Evolutionary conservation across 2,329 filamentous ascomycete species (phyloP).

Genomic region (Paraphaeosphaeria minitans): DNA sequence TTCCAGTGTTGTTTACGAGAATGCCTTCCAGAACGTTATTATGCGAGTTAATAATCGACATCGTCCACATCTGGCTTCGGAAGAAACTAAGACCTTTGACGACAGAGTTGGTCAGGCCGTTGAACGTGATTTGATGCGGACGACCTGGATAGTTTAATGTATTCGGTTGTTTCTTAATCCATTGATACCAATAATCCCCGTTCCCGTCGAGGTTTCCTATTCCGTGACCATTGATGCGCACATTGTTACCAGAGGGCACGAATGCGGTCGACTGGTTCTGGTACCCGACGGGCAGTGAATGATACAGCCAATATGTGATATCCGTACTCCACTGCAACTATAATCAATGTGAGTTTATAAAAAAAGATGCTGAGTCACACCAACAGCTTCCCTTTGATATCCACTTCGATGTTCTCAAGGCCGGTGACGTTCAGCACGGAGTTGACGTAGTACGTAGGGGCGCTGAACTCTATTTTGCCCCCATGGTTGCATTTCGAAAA

Average conservation of each 20-base stretch:
- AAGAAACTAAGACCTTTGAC: constrained; percentile 58
- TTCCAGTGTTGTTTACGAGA: constrained; percentile 55
- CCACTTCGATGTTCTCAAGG: constrained; percentile 32
- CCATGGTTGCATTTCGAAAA: constrained; percentile 29
- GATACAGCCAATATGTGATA: constrained; percentile 23
- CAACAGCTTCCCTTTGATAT: constrained; percentile 30
- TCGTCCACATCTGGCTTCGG: constrained; percentile 65
- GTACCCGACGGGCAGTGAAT: constrained; percentile 21
- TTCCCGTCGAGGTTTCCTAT: constrained; percentile 63
- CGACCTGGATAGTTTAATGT: constrained; percentile 45
- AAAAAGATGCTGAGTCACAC: constrained; percentile 9
- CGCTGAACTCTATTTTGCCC: constrained; percentile 28
- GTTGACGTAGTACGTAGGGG: constrained; percentile 32
- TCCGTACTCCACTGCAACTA: constrained; percentile 17
- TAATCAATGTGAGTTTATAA: background rate
- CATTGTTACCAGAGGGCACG: constrained; percentile 54
- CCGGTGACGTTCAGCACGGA: constrained; percentile 28
- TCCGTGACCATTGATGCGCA: constrained; percentile 56
- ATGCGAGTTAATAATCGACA: constrained; percentile 58
- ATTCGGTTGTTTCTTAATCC: constrained; percentile 38
- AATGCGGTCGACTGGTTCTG: constrained; percentile 26
- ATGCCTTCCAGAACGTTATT: constrained; percentile 58
- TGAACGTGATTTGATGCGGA: constrained; percentile 60
- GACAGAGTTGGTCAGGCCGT: constrained; percentile 54
- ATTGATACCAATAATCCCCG: constrained; percentile 65